phyloP scores from a whole-genome alignment of 2,329 filamentous ascomycete species.

The Trichophyton benhamiae region DNA sequence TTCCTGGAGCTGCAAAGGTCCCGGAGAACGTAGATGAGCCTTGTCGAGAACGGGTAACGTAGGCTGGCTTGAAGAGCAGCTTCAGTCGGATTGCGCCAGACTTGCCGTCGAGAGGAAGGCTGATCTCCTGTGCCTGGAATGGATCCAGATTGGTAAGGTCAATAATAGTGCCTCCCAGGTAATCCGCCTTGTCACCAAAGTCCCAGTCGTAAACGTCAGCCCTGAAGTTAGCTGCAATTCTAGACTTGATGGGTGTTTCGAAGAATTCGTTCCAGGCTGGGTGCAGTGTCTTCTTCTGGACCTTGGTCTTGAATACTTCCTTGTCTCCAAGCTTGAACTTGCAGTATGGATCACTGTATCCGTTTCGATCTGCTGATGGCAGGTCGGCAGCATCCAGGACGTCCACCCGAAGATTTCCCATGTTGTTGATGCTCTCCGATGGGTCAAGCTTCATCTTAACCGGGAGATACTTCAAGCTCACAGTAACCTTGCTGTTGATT shows the following conservation, averaged over 20 bases:
- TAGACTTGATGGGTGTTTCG: conserved; percentile 66
- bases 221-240: conserved; percentile 71
- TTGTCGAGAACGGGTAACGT: conserved; percentile 73
- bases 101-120: conserved; percentile 70
- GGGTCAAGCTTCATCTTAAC: conserved; percentile 89
- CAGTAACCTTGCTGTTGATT: conserved; percentile 63
- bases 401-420: conserved; percentile 89
- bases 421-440: conserved; percentile 97
- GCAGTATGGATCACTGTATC: conserved; percentile 93
- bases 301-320: conserved; percentile 88
- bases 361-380: conserved; percentile 89
- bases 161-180: conserved; percentile 65
- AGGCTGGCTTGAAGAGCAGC: conserved; percentile 84
- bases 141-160: conserved; percentile 71
- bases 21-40: conserved; percentile 88
- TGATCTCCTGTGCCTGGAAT: conserved; percentile 66
- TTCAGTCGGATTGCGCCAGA: conserved; percentile 72
- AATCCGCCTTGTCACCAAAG: conserved; percentile 88
- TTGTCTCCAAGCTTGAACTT: conserved; percentile 84
- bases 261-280: conserved; percentile 96
- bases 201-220: conserved; percentile 90
- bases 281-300: conserved; percentile 90
- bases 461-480: conserved; percentile 89
- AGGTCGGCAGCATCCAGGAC: conserved; percentile 74
- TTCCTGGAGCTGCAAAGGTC: conserved; percentile 74